Conservation (phyloP, 2,329 filamentous ascomycete genomes). For the Amauroascus verrucosus region DNA sequence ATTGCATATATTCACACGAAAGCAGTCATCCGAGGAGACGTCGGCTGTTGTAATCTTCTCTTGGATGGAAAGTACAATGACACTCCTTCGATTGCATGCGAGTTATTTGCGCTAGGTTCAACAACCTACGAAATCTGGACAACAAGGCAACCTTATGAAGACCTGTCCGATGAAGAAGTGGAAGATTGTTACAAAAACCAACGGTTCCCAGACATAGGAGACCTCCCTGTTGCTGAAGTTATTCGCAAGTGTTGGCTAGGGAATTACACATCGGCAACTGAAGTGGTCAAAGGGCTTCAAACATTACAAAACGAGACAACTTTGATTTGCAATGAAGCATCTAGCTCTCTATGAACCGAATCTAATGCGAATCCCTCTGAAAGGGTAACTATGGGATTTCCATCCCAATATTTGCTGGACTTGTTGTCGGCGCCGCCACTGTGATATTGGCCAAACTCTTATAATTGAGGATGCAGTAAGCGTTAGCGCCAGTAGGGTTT, state of each 20-base stretch:
- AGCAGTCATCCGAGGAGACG: slow-evolving; percentile 2
- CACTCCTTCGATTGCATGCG: not conserved
- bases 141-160: not conserved
- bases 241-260: not conserved
- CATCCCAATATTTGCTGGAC: not conserved
- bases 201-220: not conserved
- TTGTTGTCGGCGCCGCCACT: no score
- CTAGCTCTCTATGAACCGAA: not conserved
- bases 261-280: not conserved
- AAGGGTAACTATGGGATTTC: not conserved
- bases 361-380: not conserved
- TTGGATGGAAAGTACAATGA: not conserved
- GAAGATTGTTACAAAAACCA: not conserved
- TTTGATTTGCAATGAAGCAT: no score
- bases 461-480: not conserved
- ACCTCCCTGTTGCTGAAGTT: not conserved
- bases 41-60: slow-evolving; percentile 7
- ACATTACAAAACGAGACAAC: not conserved
- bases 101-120: slow-evolving; percentile 6
- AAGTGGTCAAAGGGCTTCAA: not conserved
- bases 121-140: slow-evolving; percentile 4
- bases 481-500: not conserved
- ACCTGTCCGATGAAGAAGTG: not conserved
- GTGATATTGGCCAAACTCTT: no score
- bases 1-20: slow-evolving; percentile 6